Percentiles rank a stretch among this genome's conserved stretches.
Evolutionary conservation across 1,284 basidiomycete genomes (phyloP).

Genomic region (Papiliotrema fonsecae): DNA sequence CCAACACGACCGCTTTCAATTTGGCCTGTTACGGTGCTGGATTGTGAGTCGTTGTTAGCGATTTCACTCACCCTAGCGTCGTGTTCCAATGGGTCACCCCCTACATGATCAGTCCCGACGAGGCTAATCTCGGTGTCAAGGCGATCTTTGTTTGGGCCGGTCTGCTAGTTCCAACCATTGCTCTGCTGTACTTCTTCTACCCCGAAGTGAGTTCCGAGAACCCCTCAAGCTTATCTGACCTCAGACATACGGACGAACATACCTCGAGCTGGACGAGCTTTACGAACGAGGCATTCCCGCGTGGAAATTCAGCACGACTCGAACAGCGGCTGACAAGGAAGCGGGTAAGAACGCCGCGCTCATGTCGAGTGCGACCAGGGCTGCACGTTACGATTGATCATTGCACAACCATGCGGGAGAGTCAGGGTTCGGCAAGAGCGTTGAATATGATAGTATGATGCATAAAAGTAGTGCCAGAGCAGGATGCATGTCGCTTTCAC

Average conservation of each 20-base stretch:
- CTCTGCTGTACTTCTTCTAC: constrained; percentile 22
- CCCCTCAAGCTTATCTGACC: too few relatives aligned
- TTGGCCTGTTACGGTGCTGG: constrained; percentile 19
- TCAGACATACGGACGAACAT: constrained; percentile 22
- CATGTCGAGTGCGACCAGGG: too few relatives aligned
- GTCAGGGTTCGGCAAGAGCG: too few relatives aligned
- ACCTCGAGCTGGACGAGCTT: constrained; percentile 43
- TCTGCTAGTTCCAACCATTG: constrained; percentile 16
- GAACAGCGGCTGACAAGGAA: constrained; percentile 15
- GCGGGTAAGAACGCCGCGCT: too few relatives aligned
- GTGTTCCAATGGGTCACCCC: constrained; percentile 22
- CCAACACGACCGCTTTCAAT: constrained; percentile 12
- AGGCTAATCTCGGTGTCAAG: constrained; percentile 21
- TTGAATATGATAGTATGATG: too few relatives aligned
- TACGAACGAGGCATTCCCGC: constrained; percentile 42
- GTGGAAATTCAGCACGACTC: constrained; percentile 38
- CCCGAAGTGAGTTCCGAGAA: constrained; percentile 12
- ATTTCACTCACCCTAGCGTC: constrained; percentile 6
- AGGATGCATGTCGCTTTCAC: too few relatives aligned
- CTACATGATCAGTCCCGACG: constrained; percentile 25
- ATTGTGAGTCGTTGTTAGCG: constrained; percentile 6
- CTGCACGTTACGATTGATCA: too few relatives aligned
- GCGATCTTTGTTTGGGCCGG: constrained; percentile 23
- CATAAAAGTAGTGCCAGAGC: too few relatives aligned
- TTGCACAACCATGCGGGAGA: too few relatives aligned